Percentiles rank a stretch among this genome's conserved stretches.
phyloP scores from a whole-genome alignment of 352 stramenopile species.

The Globisporangium polare region DNA sequence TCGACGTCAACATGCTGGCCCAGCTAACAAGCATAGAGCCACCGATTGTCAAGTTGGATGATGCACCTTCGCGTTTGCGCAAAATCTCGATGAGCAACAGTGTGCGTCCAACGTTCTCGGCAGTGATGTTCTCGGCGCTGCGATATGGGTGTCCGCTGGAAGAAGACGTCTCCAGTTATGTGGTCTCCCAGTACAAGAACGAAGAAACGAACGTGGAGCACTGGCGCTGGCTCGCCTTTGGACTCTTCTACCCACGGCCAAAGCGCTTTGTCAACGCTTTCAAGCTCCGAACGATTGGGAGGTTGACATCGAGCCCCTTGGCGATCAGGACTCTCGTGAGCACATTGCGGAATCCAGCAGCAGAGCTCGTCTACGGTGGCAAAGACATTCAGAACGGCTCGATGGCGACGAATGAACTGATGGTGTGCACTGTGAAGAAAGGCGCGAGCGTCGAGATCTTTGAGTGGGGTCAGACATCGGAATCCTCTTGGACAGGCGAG shows the following conservation, averaged over 20 bases:
- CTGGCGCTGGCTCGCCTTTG: conserved; percentile 22
- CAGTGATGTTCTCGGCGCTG: background rate
- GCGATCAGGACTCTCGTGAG: background rate
- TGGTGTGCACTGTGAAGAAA: conserved; percentile 1
- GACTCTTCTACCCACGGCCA: conserved; percentile 18
- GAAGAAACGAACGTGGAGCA: background rate
- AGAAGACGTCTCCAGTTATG: background rate
- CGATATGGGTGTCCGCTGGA: conserved; percentile 1
- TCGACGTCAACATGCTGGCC: background rate
- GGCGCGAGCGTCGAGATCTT: conserved; percentile 1
- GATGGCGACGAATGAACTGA: background rate
- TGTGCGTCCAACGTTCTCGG: background rate
- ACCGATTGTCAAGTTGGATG: too few species aligned
- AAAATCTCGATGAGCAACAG: background rate
- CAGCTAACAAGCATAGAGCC: background rate
- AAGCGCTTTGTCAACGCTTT: conserved; percentile 8
- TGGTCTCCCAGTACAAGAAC: background rate
- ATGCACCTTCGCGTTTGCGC: background rate
- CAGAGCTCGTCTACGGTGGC: background rate
- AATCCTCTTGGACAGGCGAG: conserved; percentile 30
- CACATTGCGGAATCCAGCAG: background rate
- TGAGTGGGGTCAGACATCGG: conserved; percentile 17
- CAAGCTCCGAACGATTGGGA: conserved; percentile 6
- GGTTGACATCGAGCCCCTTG: background rate
- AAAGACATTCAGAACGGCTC: background rate